Evolutionary conservation across 1,284 basidiomycete species (phyloP), one percentile per base, ranked within the genome.

Genomic region (Boletus smithii): DNA sequence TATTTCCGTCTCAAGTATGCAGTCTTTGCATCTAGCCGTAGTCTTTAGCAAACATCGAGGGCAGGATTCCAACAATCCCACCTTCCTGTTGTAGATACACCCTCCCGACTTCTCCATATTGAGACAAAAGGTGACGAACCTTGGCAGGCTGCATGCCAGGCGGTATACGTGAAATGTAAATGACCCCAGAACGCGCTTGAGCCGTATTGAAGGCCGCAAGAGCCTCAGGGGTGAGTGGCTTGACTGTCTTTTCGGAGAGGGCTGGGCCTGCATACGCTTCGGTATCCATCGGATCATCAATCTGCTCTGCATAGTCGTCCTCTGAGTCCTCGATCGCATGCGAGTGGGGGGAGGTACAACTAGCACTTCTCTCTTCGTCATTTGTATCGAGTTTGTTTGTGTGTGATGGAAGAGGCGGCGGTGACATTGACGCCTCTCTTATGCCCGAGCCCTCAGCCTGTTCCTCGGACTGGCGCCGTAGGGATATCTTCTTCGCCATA

Each of bases 131-230:
- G 72, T 99, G 93, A 49, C 93, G 86, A 32, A 99, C 91, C 70
- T 99, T 99, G 23, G 91, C 80, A 20, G 95, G 95, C 20, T 89
- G 91, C 97, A 99, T 99, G 1, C 95, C 97, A n/a, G 95, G 95
- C 1, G 97, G 97, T 60, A 99, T 88, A 32, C 95, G 80, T 14
- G 93, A 97, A 46, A 99, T 92, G 69, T 98, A 99, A 39, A 99
- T 73, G 50, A 99, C 85, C 0, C 92, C 95, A 31, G 89, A 79
- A 24, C 75, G 75, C 33, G 84, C 80, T 58, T 85, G 84, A 3
- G 79, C 79, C 34, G 77, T 77, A 56, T 83, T 79, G 68, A 84
- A 91, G 11, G 76, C 80, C 35, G 80, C 82, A 31, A 91, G 73
- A 7, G 82, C 85, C 61, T 88, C 84, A 3, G 75, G 73, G 1